These are phyloP conservation scores for Metarhizium robertsii DNA, from an alignment of 2,329 filamentous ascomycete genomes.

Conservation along the genomic window DNA sequence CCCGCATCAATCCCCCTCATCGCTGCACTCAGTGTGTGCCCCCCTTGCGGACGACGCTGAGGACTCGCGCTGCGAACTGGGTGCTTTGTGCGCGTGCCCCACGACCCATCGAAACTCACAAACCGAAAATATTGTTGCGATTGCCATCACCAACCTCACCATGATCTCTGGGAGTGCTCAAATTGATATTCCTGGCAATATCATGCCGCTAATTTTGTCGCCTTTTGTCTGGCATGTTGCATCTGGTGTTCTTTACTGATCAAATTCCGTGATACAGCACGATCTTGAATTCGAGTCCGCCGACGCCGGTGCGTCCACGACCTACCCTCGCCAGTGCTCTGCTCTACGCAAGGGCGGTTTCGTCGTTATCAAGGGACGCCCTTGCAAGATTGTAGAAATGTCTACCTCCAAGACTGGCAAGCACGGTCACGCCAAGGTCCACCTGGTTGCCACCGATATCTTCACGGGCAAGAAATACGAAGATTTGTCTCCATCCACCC, in stretches of 20 bases:
- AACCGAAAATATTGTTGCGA: conserved; percentile 6
- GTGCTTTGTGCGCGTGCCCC: conserved; percentile 14
- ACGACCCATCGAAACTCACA: conserved; percentile 15
- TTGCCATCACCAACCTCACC: neutral
- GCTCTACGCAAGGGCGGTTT: conserved; percentile 98
- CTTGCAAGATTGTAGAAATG: conserved; percentile 99
- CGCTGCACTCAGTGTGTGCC: conserved; percentile 1
- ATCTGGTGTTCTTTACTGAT: conserved; percentile 8
- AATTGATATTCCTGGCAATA: neutral
- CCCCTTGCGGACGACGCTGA: neutral
- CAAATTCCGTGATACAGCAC: conserved; percentile 38
- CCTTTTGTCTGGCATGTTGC: neutral
- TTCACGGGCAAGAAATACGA: conserved; percentile 99
- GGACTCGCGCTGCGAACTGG: neutral
- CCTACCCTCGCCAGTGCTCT: conserved; percentile 98
- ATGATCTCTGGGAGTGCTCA: neutral
- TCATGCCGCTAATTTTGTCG: neutral
- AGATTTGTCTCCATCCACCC: conserved; percentile 96
- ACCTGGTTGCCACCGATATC: conserved; percentile 95
- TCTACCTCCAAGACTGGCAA: conserved; percentile 99
- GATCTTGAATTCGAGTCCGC: conserved; percentile 76
- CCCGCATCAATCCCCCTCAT: conserved; percentile 34
- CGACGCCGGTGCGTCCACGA: conserved; percentile 91
- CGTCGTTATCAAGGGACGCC: conserved; percentile 97
- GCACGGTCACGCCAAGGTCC: conserved; percentile 99